Conservation (phyloP, 31 red algal species). For the Pterothamnion heteromorphum region DNA sequence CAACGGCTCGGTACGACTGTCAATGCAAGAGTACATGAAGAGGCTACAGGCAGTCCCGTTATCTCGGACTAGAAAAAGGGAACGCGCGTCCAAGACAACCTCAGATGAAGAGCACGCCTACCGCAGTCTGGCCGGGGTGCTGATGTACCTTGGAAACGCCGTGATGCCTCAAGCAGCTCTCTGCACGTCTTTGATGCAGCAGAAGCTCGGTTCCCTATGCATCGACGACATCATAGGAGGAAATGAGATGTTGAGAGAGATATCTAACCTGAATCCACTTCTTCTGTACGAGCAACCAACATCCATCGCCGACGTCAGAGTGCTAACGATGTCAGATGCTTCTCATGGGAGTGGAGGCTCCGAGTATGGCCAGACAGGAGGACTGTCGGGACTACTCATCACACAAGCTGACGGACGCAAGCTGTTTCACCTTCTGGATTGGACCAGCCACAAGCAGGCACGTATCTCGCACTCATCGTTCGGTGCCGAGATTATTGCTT, state of each 20-base stretch:
- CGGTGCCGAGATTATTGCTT: slow-evolving; percentile 24
- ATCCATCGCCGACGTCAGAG: not conserved
- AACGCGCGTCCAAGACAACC: no score
- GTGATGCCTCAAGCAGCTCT: slow-evolving; percentile 9
- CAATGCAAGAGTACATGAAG: not conserved
- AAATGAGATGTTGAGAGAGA: slow-evolving; percentile 31
- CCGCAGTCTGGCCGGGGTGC: not conserved
- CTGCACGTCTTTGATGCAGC: slow-evolving; percentile 6
- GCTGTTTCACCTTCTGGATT: slow-evolving; percentile 32
- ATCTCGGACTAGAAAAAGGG: no score
- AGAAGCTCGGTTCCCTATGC: not conserved
- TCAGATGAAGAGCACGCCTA: not conserved
- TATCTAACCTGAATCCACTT: not conserved
- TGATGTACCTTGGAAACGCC: slow-evolving; percentile 9
- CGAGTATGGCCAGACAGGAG: not conserved
- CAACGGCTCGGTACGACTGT: not conserved
- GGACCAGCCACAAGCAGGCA: not conserved
- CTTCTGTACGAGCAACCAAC: not conserved
- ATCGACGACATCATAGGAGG: not conserved
- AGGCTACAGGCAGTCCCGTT: no score
- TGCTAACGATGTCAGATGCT: slow-evolving; percentile 6
- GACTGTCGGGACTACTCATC: not conserved
- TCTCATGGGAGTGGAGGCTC: not conserved
- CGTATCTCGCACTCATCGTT: slow-evolving; percentile 30
- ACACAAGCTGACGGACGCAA: not conserved